A percentile compares a stretch with the other conserved stretches of the same genome.
These are phyloP conservation scores for Geranium brycei DNA, from an alignment of 345 rosid species.

Conservation along the genomic window DNA sequence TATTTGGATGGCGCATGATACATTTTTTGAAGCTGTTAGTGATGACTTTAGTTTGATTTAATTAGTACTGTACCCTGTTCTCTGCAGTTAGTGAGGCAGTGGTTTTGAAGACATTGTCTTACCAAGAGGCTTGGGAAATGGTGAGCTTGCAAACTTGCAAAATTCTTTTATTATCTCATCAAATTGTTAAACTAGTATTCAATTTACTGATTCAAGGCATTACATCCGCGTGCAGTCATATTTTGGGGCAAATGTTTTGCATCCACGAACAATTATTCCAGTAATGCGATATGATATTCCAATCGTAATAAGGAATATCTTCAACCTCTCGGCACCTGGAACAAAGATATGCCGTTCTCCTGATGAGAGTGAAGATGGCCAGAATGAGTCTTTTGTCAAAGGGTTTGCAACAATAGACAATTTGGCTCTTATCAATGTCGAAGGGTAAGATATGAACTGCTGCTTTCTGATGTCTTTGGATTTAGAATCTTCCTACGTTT, in stretches of 20 bases:
- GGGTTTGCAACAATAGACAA: conserved; percentile 98
- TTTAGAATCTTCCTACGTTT: not conserved
- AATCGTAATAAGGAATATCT: conserved; percentile 82
- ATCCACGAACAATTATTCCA: conserved; percentile 97
- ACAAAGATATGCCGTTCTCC: conserved; percentile 56
- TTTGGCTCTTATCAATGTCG: conserved; percentile 91
- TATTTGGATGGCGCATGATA: not conserved
- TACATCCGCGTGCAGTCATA: conserved; percentile 67
- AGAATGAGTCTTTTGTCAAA: conserved; percentile 53
- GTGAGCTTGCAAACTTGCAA: conserved; percentile 26
- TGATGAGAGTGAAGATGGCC: conserved; percentile 37
- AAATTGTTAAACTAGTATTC: conserved; percentile 9
- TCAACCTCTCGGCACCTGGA: conserved; percentile 82
- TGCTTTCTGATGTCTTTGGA: not conserved
- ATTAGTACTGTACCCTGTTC: conserved; percentile 3
- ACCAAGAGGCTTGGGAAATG: conserved; percentile 99
- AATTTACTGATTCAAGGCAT: conserved; percentile 13
- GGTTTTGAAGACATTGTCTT: conserved; percentile 66
- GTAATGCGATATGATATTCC: conserved; percentile 90
- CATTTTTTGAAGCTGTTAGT: not conserved
- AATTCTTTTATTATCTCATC: conserved; percentile 12
- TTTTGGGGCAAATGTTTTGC: conserved; percentile 95
- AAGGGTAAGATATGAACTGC: conserved; percentile 51
- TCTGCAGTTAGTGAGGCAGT: conserved; percentile 94
- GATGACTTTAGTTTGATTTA: not conserved